Base-by-base conservation (phyloP, 1,284 basidiomycete genomes). In the Amylostereum chailletii region DNA sequence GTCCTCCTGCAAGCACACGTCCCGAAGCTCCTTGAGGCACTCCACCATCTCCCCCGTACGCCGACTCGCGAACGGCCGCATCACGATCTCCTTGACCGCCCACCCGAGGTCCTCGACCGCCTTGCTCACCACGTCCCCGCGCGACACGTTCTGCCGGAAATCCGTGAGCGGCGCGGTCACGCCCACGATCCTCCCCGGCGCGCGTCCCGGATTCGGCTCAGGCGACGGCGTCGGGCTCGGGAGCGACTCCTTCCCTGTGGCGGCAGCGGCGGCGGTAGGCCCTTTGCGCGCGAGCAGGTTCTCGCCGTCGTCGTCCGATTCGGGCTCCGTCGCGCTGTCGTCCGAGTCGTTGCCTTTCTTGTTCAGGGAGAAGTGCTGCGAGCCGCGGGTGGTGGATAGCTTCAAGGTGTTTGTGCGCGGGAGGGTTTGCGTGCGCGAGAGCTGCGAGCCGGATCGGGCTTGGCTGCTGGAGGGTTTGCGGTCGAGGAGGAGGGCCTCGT, bases 111-210 rank as follows among this genome's bases (percentile, higher is more conserved):
- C 90, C 58, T 86, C 78, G 7, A 91, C 84, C 0, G 88, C 88
- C 64, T 94, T 91, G 29, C 75, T 79, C 45, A 92, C 88, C 11
- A 90, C 67, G 61, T 91, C 89, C 0, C 87, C 88, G 46, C 76
- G 72, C 39, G 74, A 71, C 19, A 88, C 67, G 57, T 90, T 83
- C 56, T 74, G 70, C 53, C 70, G 69, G 66, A 94, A 94, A 66
- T 94, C 91, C 46, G 70, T 71, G 39, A 94, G 69, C 1, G 91
- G 90, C 54, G 73, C 71, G 1, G 81, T 78, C 46, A 74, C 76
- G n/a, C 87, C 85, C 40, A 94, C 77, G 46, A 89, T 85, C 41
- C 82, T 69, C 5, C 81, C 81, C 1, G 68, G 65, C 9, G 65
- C 67, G 9, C 65, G 63, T 30, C 66, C 68, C 19, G 67, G 67